Base-by-base conservation (phyloP, 805 yeast species). In the Middelhovenomyces tepae region DNA sequence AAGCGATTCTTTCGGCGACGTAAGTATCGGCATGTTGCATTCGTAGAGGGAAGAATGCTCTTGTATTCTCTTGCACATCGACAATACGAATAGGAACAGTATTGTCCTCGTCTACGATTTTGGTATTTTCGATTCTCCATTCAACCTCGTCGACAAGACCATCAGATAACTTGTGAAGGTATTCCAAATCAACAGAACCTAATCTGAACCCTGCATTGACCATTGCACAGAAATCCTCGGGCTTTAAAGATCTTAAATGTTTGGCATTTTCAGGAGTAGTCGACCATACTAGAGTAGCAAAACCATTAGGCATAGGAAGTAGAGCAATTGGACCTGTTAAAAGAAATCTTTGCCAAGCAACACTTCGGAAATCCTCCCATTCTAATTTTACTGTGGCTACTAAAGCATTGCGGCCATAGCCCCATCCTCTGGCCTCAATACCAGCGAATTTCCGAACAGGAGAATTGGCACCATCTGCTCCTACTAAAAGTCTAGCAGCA, bases 391-490 rank as follows among this genome's bases (percentile, higher is more conserved):
- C 57, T 0, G 95, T 81, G 0, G 91, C 95, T 2, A 91, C 98
- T n/a, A 87, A 77, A 1, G 97, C 98, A 60, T 77, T 83, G 31
- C 84, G 68, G 45, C 78, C 66, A 57, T 91, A 91, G 31, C 71
- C 72, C 97, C 97, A 91, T 10, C 98, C 98, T 30, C 94, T 69
- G 2, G 93, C 73, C 50, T 76, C 78, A 35, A 91, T 86, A 2
- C 72, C 75, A 0, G 96, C 79, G 50, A 70, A 87, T 42, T 70
- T 67, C 30, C 96, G 69, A 4, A 82, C 97, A 0, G 96, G 95
- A 1, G 96, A 86, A 54, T 86, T 84, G 54, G 76, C 85, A 1
- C 98, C 98, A 54, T 91, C 98, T 24, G 95, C 94, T 6, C 98
- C 98, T 10, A 91, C 73, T 14, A 87, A 62, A n/a, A 87, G 63